Evolutionary conservation across 331 rosid species (phyloP).

Genomic region (Rosa hybrid): DNA sequence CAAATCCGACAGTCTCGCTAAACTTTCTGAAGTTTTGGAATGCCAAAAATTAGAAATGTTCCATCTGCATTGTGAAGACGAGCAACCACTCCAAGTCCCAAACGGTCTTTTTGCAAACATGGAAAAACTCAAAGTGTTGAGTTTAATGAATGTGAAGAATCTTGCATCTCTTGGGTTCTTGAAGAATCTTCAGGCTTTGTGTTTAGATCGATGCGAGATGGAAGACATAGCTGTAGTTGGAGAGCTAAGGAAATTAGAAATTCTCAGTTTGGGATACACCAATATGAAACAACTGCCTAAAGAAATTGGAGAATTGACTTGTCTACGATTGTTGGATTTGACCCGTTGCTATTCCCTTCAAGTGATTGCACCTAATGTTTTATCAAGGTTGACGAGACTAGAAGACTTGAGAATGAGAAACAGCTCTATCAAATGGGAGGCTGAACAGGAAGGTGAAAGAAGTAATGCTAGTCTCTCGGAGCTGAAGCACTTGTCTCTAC

Average conservation of each 20-base stretch:
- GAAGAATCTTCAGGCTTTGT: neutral
- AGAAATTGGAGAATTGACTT: neutral
- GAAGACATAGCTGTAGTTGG: constrained; percentile 8
- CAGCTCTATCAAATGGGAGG: neutral
- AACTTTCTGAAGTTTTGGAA: neutral
- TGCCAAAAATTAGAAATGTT: neutral
- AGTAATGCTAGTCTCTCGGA: constrained; percentile 4
- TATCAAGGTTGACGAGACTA: constrained; percentile 11
- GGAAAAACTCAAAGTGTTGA: neutral
- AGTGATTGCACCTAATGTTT: constrained; percentile 3
- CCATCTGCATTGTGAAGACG: neutral
- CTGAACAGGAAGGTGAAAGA: neutral
- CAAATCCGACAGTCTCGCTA: neutral
- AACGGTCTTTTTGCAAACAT: neutral
- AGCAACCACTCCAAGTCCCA: neutral
- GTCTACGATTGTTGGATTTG: constrained; percentile 9
- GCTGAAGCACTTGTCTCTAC: neutral
- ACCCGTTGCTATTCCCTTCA: rapidly evolving
- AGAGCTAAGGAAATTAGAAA: neutral
- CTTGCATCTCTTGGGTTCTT: neutral
- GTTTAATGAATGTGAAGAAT: no score
- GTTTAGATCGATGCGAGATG: neutral
- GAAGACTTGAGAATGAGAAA: constrained; percentile 8
- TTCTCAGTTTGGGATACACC: neutral
- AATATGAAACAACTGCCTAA: neutral